Evolutionary conservation across 2,329 filamentous ascomycete species (phyloP).

Genomic region (Anthostomella pinea): DNA sequence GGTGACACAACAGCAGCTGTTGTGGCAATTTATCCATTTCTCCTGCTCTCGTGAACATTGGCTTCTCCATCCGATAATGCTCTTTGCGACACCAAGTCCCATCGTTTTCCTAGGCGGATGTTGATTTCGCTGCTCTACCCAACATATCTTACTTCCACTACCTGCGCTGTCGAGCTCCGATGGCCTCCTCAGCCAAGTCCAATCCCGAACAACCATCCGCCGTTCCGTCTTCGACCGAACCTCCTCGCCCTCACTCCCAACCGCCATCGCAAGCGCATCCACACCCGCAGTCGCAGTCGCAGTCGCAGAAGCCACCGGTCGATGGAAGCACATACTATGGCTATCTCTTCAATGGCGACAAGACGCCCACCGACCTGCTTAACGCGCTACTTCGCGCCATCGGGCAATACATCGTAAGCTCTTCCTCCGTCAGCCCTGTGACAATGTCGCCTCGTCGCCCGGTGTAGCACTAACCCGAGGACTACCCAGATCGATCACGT

Average conservation of each 20-base stretch:
- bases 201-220: conserved; percentile 22
- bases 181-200: conserved; percentile 24
- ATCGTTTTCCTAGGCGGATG: neutral
- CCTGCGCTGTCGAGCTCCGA: conserved; percentile 7
- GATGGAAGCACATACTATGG: conserved; percentile 52
- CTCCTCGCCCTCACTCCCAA: conserved; percentile 11
- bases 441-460: conserved; percentile 5
- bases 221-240: conserved; percentile 8
- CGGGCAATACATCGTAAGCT: conserved; percentile 65
- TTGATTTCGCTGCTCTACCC: neutral
- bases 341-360: conserved; percentile 66
- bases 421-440: neutral
- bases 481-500: conserved; percentile 51
- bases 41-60: conserved; percentile 18
- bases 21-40: conserved; percentile 14
- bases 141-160: neutral
- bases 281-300: conserved; percentile 11
- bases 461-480: too few species aligned
- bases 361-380: conserved; percentile 64
- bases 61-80: conserved; percentile 15
- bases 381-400: conserved; percentile 68
- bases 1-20: conserved; percentile 22
- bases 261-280: conserved; percentile 11
- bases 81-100: conserved; percentile 4
- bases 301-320: conserved; percentile 14